phyloP scores from a whole-genome alignment of 2,329 filamentous ascomycete genomes.

The Trichoderma breve region DNA sequence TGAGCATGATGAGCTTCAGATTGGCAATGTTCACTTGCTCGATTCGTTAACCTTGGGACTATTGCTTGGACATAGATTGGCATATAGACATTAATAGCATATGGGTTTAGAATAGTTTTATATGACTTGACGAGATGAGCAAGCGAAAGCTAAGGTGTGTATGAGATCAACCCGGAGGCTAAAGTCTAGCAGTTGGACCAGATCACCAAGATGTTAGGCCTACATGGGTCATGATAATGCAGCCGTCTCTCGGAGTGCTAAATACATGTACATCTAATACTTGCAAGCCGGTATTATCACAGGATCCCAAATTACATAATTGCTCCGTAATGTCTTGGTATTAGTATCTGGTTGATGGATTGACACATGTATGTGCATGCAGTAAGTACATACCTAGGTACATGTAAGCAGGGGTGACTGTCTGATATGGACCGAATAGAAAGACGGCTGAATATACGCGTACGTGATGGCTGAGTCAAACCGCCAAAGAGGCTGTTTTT shows the following conservation, averaged over 20 bases:
- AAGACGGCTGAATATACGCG: neutral
- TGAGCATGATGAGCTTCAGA: neutral
- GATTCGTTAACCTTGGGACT: neutral
- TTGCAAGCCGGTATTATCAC: neutral
- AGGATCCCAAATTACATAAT: neutral
- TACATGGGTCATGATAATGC: neutral
- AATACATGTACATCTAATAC: neutral
- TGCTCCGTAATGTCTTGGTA: neutral
- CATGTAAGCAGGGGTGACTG: neutral
- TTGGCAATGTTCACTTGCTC: neutral
- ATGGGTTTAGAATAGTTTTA: neutral
- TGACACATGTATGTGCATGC: neutral
- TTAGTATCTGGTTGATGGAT: neutral
- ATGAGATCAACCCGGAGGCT: neutral
- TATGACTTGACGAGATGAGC: neutral
- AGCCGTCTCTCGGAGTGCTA: neutral
- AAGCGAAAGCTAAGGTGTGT: neutral
- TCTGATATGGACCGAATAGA: neutral
- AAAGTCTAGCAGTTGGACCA: neutral
- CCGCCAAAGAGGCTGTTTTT: neutral
- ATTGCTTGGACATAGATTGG: neutral
- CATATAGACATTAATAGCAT: neutral
- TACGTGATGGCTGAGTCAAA: neutral
- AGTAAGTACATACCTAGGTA: too few species aligned
- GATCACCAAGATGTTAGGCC: too few species aligned